phyloP scores from a whole-genome alignment of 352 stramenopile species.

The Phytophthora tentaculata region DNA sequence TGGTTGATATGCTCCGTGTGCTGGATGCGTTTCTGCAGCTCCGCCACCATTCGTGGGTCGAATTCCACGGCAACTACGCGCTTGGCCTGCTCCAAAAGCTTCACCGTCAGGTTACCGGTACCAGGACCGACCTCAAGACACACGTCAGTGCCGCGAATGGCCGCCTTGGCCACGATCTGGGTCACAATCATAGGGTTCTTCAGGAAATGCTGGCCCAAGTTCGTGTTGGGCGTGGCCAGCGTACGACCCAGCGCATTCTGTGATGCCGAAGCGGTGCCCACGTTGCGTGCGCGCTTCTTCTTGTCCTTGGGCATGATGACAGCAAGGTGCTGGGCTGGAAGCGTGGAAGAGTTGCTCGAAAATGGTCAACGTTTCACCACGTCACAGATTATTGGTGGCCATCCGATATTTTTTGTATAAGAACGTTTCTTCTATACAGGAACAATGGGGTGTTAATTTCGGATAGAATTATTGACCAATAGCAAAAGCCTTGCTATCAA shows the following conservation, averaged over 20 bases:
- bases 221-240: conserved; percentile 97
- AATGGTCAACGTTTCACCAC: not conserved
- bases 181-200: conserved; percentile 98
- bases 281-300: conserved; percentile 85
- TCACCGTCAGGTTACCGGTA: conserved; percentile 99
- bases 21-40: conserved; percentile 99
- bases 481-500: too few relatives aligned
- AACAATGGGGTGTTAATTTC: not conserved
- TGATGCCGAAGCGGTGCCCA: conserved; percentile 65
- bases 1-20: conserved; percentile 95
- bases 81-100: conserved; percentile 97
- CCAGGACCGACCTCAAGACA: conserved; percentile 97
- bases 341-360: not conserved
- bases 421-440: not conserved
- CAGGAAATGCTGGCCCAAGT: conserved; percentile 99
- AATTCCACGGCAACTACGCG: conserved; percentile 98
- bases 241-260: conserved; percentile 89
- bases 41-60: conserved; percentile 98
- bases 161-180: conserved; percentile 97
- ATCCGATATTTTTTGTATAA: too few relatives aligned
- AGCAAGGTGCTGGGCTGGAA: not conserved
- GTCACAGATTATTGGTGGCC: too few relatives aligned
- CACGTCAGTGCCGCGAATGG: conserved; percentile 95
- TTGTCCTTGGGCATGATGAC: conserved; percentile 87
- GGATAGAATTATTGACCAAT: not conserved